These are phyloP conservation scores for Carnegiea gigantea DNA, from an alignment of 179 eudicot genomes.

Conservation along the genomic window DNA sequence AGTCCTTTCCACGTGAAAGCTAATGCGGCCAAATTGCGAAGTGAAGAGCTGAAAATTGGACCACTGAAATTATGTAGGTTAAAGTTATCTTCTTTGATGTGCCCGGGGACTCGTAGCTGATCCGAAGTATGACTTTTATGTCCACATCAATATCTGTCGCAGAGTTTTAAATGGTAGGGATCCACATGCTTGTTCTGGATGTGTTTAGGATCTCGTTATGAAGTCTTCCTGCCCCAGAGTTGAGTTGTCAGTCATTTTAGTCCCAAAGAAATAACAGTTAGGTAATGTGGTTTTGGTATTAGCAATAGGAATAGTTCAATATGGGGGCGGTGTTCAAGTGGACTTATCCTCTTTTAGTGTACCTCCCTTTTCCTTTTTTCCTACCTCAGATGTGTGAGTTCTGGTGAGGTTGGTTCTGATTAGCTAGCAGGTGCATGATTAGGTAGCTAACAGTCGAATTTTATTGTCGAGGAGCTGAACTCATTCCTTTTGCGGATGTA, in stretches of 20 bases:
- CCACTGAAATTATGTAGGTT: background rate
- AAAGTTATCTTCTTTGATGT: too few relatives aligned
- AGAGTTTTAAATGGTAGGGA: background rate
- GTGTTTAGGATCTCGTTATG: background rate
- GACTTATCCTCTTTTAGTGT: background rate
- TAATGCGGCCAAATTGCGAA: background rate
- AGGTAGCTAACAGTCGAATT: too few relatives aligned
- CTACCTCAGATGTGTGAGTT: background rate
- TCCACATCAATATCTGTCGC: background rate
- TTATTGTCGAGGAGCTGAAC: too few relatives aligned
- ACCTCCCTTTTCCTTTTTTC: background rate
- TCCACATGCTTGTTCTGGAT: conserved; percentile 1
- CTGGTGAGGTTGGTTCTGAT: background rate
- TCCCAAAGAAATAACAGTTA: background rate
- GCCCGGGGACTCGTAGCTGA: background rate
- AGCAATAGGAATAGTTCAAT: conserved; percentile 6
- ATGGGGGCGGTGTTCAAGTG: background rate
- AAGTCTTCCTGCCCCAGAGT: background rate
- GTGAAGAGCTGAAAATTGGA: background rate
- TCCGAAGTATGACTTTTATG: background rate
- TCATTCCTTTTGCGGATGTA: background rate
- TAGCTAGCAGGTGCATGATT: too few relatives aligned
- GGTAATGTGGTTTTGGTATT: background rate
- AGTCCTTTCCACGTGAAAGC: background rate
- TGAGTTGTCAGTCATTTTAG: background rate